Evolutionary conservation across 1,284 basidiomycete species (phyloP).

Genomic region (Ustilago loliicola): DNA sequence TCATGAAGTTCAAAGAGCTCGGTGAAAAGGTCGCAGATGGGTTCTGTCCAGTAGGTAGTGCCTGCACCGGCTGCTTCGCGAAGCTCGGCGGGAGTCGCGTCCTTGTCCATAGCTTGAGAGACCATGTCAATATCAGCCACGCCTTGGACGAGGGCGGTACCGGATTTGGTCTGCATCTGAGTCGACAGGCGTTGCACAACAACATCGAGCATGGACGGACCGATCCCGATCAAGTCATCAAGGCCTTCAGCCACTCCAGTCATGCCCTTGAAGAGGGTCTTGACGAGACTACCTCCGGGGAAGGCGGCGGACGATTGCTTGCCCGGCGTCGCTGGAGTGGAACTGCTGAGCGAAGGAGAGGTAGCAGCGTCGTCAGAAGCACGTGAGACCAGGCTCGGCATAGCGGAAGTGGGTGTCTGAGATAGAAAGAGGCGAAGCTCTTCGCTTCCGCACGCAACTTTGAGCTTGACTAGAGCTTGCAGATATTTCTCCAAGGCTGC

Average conservation of each 20-base stretch:
- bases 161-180: constrained; percentile 50
- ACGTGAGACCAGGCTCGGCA: constrained; percentile 13
- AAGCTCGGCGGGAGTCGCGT: constrained; percentile 72
- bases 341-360: constrained; percentile 4
- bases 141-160: constrained; percentile 29
- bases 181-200: constrained; percentile 59
- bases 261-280: constrained; percentile 56
- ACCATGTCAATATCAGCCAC: constrained; percentile 57
- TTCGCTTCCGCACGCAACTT: constrained; percentile 75
- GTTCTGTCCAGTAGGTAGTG: constrained; percentile 84
- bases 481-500: constrained; percentile 87
- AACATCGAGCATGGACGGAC: constrained; percentile 61
- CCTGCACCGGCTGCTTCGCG: constrained; percentile 86
- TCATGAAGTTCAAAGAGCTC: constrained; percentile 94
- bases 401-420: constrained; percentile 24
- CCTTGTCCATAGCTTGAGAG: constrained; percentile 51
- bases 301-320: constrained; percentile 22
- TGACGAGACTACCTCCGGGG: constrained; percentile 45
- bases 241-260: constrained; percentile 59
- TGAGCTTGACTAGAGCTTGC: constrained; percentile 74
- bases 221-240: constrained; percentile 59
- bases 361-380: constrained; percentile 5
- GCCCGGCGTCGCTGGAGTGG: constrained; percentile 15
- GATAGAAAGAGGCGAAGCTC: constrained; percentile 89
- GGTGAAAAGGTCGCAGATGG: constrained; percentile 92